Percentiles rank a stretch among this genome's conserved stretches.
phyloP scores from a whole-genome alignment of 2,329 filamentous ascomycete species.

The Talaromyces marneffei region DNA sequence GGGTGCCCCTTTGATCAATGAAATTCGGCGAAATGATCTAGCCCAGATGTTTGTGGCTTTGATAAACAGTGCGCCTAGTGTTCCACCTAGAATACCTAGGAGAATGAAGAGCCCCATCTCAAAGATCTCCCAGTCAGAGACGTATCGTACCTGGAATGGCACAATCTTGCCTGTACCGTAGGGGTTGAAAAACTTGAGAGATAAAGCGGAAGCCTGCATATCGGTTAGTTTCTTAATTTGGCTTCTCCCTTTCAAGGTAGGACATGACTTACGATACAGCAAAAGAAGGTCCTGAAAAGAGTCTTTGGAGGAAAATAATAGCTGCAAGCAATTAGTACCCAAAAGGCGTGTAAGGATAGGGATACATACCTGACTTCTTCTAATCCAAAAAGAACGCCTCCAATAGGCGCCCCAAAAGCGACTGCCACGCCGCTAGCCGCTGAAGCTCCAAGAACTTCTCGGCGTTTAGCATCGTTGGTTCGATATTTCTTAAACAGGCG shows the following conservation, averaged over 20 bases:
- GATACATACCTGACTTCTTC: slow-evolving; percentile 67
- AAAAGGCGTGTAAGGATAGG: not conserved
- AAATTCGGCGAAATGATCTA: slow-evolving; percentile 74
- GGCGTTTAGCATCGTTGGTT: slow-evolving; percentile 84
- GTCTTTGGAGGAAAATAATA: slow-evolving; percentile 99
- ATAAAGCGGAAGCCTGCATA: slow-evolving; percentile 62
- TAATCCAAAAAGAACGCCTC: slow-evolving; percentile 84
- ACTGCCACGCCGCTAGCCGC: slow-evolving; percentile 90
- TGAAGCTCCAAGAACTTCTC: slow-evolving; percentile 88
- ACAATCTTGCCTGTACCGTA: slow-evolving; percentile 97
- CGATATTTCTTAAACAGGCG: slow-evolving; percentile 94
- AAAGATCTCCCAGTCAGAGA: slow-evolving; percentile 88
- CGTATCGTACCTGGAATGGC: slow-evolving; percentile 87
- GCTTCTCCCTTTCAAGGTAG: not conserved
- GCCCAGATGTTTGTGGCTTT: slow-evolving; percentile 92
- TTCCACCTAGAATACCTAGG: slow-evolving; percentile 80
- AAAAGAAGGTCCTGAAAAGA: slow-evolving; percentile 95
- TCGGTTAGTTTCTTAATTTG: slow-evolving; percentile 7
- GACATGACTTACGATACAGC: slow-evolving; percentile 67
- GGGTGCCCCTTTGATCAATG: slow-evolving; percentile 73
- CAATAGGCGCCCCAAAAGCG: slow-evolving; percentile 84
- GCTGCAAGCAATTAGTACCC: slow-evolving; percentile 34
- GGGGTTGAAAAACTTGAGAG: slow-evolving; percentile 89
- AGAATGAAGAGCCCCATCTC: slow-evolving; percentile 79
- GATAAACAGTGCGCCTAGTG: slow-evolving; percentile 86